phyloP scores from a whole-genome alignment of 257 asterid genomes.

The Solanum appendiculatum region DNA sequence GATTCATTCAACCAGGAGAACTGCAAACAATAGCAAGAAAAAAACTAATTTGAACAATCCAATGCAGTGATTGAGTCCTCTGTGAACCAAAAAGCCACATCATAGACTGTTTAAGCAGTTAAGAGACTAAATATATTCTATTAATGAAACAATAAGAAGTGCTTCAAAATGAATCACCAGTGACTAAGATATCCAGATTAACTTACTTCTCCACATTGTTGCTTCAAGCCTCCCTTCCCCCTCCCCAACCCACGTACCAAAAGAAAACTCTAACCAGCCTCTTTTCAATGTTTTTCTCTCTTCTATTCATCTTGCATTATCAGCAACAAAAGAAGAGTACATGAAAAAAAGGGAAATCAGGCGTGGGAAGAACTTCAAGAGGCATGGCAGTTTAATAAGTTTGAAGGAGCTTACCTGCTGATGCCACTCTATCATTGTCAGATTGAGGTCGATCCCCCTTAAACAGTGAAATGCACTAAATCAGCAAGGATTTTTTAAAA shows the following conservation, averaged over 20 bases:
- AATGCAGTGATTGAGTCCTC: neutral
- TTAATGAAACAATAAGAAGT: neutral
- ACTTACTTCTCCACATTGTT: neutral
- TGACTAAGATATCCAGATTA: neutral
- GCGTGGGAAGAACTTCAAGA: neutral
- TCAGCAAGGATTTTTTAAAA: neutral
- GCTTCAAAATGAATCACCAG: neutral
- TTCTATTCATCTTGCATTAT: neutral
- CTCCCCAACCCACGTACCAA: neutral
- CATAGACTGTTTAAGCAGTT: neutral
- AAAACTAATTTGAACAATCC: neutral
- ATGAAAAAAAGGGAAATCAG: neutral
- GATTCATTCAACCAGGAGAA: neutral
- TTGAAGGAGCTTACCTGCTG: neutral
- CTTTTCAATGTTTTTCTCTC: neutral
- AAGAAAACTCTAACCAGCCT: neutral
- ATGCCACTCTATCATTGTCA: neutral
- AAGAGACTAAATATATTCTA: neutral
- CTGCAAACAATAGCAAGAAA: neutral
- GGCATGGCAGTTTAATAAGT: neutral
- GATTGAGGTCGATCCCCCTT: neutral
- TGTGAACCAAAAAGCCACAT: neutral
- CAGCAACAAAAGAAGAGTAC: neutral
- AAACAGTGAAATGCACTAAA: neutral
- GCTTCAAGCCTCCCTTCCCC: neutral